A percentile compares a stretch with the other conserved stretches of the same genome.
Evolutionary conservation across 169 alveolate genomes (phyloP).

Genomic region (Besnoitia besnoiti): DNA sequence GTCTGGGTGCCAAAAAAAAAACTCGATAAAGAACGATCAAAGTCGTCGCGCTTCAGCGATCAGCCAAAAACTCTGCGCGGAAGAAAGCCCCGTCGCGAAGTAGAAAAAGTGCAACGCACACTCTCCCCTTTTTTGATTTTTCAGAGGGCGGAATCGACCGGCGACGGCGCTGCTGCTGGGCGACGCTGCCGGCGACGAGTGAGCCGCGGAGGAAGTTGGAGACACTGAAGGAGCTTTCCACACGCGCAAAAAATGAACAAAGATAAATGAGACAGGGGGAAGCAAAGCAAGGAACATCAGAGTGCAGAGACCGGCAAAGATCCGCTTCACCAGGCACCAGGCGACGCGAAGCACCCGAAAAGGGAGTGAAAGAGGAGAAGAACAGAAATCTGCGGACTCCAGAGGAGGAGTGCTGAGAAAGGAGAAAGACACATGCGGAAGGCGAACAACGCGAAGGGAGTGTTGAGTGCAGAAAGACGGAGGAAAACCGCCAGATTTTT

Average conservation of each 20-base stretch:
- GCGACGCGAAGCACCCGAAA: not conserved
- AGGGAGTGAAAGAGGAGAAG: not conserved
- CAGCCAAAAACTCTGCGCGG: no score
- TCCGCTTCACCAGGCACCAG: not conserved
- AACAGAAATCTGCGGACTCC: not conserved
- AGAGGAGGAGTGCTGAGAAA: not conserved
- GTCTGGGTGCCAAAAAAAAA: not conserved
- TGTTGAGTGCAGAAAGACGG: not conserved
- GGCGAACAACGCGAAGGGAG: not conserved
- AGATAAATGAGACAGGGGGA: not conserved
- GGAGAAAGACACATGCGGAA: not conserved
- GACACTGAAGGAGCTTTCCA: not conserved
- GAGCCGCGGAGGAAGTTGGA: not conserved
- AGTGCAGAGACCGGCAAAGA: not conserved
- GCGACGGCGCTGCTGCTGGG: not conserved
- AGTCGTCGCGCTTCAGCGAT: not conserved
- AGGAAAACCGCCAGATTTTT: not conserved
- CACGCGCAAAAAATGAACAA: not conserved
- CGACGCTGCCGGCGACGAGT: not conserved
- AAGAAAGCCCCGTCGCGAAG: no score
- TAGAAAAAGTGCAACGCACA: no score
- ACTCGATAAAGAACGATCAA: not conserved
- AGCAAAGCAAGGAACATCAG: not conserved
- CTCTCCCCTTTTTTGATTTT: not conserved
- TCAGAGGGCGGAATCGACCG: slow-evolving; percentile 10